Evolutionary conservation across 495 filamentous ascomycete genomes (phyloP).

Genomic region (Lophium mytilinum): DNA sequence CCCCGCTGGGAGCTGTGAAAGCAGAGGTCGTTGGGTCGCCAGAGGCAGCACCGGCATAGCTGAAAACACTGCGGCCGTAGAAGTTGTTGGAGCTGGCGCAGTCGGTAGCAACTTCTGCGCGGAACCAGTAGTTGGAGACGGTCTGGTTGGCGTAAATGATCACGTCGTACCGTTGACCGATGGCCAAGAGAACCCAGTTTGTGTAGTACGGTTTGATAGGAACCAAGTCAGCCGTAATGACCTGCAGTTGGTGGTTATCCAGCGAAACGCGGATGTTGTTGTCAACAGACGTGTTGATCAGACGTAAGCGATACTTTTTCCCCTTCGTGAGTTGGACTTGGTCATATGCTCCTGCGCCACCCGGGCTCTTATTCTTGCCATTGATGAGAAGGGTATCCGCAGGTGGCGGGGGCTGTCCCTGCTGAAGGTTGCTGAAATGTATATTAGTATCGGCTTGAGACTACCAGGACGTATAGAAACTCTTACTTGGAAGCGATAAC

Average conservation of each 20-base stretch:
- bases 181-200: slow-evolving; percentile 13
- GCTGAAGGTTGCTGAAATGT: slow-evolving; percentile 9
- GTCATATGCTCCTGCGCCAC: slow-evolving; percentile 24
- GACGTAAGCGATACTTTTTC: slow-evolving; percentile 32
- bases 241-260: slow-evolving; percentile 29
- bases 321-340: slow-evolving; percentile 21
- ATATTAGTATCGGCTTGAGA: too few species aligned
- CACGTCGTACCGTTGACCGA: slow-evolving; percentile 35
- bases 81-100: slow-evolving; percentile 21
- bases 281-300: slow-evolving; percentile 34
- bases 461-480: too few species aligned
- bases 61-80: slow-evolving; percentile 16
- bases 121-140: slow-evolving; percentile 34
- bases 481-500: background rate
- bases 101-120: slow-evolving; percentile 24
- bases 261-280: slow-evolving; percentile 33
- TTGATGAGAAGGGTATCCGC: slow-evolving; percentile 33
- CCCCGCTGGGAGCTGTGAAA: background rate
- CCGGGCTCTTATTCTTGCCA: slow-evolving; percentile 25
- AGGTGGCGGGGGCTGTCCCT: slow-evolving; percentile 14
- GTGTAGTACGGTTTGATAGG: slow-evolving; percentile 28
- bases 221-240: slow-evolving; percentile 33
- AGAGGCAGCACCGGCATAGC: slow-evolving; percentile 3
- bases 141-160: slow-evolving; percentile 34
- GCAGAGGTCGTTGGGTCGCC: slow-evolving; percentile 7